Percentiles rank a stretch among this genome's conserved stretches.
phyloP scores from a whole-genome alignment of 305 asterid species.

The Fraxinus ornus region DNA sequence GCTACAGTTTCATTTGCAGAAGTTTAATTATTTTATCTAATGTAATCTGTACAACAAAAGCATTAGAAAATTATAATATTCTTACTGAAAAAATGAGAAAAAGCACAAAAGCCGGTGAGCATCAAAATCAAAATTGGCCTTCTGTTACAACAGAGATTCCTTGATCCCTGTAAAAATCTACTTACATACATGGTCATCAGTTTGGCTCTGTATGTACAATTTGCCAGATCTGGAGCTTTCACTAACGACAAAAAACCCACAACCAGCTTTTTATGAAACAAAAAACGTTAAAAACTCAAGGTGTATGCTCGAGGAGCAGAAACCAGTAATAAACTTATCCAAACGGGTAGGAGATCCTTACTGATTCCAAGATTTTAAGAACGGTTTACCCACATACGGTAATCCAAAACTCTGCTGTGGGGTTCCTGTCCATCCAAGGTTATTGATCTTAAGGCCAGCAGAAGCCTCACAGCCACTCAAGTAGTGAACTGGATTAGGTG shows the following conservation, averaged over 20 bases:
- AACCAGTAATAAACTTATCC: not conserved
- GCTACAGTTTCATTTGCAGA: not conserved
- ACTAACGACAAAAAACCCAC: not conserved
- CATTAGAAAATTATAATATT: not conserved
- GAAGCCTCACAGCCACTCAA: slow-evolving; percentile 45
- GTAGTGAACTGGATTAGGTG: slow-evolving; percentile 48
- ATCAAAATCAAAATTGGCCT: not conserved
- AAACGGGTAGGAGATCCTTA: slow-evolving; percentile 12
- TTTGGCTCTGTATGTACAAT: not conserved
- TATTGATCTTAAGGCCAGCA: slow-evolving; percentile 42
- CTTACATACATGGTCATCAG: not conserved
- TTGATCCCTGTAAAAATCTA: not conserved
- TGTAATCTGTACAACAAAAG: not conserved
- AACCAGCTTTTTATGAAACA: not conserved
- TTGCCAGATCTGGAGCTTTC: not conserved
- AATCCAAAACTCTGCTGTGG: slow-evolving; percentile 45
- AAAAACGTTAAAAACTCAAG: not conserved
- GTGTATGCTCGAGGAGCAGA: not conserved
- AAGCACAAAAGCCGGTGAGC: not conserved
- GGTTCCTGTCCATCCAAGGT: slow-evolving; percentile 57
- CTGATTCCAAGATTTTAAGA: slow-evolving; percentile 74
- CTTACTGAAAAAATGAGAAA: not conserved
- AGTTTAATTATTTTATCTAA: not conserved
- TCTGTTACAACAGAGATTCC: not conserved
- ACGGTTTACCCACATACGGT: slow-evolving; percentile 41